phyloP scores from a whole-genome alignment of 2,329 filamentous ascomycete species.

The Pestalotiopsis sp. region DNA sequence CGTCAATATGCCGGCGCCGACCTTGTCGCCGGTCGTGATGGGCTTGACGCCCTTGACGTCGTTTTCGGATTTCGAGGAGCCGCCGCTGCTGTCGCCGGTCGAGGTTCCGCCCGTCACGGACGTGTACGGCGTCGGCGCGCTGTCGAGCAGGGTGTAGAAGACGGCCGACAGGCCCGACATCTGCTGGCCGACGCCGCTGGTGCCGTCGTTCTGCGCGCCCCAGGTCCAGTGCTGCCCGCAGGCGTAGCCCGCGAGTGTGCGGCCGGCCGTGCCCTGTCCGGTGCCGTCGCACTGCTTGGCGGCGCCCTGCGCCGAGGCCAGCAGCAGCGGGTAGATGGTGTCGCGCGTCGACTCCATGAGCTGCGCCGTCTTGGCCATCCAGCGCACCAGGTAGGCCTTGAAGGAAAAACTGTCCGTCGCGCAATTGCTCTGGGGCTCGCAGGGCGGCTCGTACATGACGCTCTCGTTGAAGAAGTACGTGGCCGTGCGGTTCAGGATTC shows the following conservation, averaged over 20 bases:
- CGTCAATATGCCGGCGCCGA: constrained; percentile 43
- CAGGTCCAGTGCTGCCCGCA: constrained; percentile 50
- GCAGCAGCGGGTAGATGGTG: constrained; percentile 35
- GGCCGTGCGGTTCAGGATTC: constrained; percentile 44
- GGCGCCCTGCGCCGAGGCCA: constrained; percentile 39
- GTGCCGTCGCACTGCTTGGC: constrained; percentile 33
- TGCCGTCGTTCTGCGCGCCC: constrained; percentile 40
- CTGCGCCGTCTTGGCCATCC: constrained; percentile 39
- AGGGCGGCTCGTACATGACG: constrained; percentile 55
- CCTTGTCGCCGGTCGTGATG: constrained; percentile 38
- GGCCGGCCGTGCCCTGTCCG: constrained; percentile 9
- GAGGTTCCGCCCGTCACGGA: constrained; percentile 24
- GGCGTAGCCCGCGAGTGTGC: constrained; percentile 36
- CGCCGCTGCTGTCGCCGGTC: constrained; percentile 47
- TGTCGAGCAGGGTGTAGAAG: constrained; percentile 36
- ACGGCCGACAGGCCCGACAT: constrained; percentile 46
- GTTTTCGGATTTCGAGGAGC: constrained; percentile 37
- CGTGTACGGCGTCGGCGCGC: constrained; percentile 9
- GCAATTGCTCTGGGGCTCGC: constrained; percentile 48
- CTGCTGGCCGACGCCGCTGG: constrained; percentile 47
- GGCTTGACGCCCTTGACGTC: constrained; percentile 25
- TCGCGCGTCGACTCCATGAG: constrained; percentile 36
- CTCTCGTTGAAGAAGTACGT: constrained; percentile 49
- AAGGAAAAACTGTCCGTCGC: constrained; percentile 56
- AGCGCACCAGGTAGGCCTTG: constrained; percentile 58